A percentile compares a stretch with the other conserved stretches of the same genome.
These are phyloP conservation scores for Rhipidocladum racemiflorum DNA, from an alignment of 176 grass and related monocot genomes.

Conservation along the genomic window DNA sequence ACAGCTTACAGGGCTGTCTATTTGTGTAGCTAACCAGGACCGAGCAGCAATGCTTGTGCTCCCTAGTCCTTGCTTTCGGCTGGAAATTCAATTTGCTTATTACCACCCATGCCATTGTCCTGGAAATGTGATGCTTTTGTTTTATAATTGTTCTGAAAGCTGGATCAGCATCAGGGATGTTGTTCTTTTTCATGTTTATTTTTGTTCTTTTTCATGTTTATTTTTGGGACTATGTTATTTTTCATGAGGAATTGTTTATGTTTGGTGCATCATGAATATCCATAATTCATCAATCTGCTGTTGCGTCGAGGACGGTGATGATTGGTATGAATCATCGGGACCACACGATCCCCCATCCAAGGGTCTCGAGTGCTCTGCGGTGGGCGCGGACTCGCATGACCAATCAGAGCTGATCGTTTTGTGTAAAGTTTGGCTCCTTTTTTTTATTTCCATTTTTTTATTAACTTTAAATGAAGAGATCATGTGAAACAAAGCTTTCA, in stretches of 20 bases:
- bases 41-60: neutral
- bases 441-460: neutral
- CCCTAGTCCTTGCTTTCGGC: slow-evolving; percentile 21
- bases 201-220: neutral
- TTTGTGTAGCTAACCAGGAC: neutral
- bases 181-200: neutral
- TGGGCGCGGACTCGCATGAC: neutral
- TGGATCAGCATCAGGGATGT: neutral
- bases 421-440: neutral
- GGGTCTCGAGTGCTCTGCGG: slow-evolving; percentile 2
- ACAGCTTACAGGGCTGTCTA: neutral
- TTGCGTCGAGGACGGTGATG: neutral
- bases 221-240: neutral
- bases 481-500: neutral
- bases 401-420: neutral
- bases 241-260: neutral
- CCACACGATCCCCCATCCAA: slow-evolving; percentile 30
- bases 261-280: neutral
- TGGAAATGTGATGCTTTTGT: neutral
- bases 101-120: slow-evolving; percentile 13
- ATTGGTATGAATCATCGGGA: neutral
- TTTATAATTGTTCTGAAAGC: neutral
- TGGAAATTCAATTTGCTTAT: slow-evolving; percentile 18
- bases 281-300: neutral
- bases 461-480: neutral